Conservation (phyloP, 441 rosid genomes). For the Pelargonium fulgidum region DNA sequence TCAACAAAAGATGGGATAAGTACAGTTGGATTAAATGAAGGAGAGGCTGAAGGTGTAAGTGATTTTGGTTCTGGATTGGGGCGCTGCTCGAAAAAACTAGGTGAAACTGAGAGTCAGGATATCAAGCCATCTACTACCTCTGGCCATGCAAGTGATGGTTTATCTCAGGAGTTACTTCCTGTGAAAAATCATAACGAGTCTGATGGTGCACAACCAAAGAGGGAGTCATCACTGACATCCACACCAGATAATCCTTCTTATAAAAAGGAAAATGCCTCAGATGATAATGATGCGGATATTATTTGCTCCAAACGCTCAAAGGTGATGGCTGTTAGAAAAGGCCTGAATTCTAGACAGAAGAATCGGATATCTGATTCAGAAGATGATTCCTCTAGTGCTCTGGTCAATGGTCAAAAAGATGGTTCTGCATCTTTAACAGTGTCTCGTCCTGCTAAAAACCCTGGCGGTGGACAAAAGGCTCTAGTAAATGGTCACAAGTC, state of each 20-base stretch:
- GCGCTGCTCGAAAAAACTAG: conserved; percentile 28
- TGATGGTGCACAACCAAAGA: conserved; percentile 27
- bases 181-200: conserved; percentile 35
- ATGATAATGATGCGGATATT: conserved; percentile 29
- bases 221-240: conserved; percentile 28
- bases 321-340: conserved; percentile 2
- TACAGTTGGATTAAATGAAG: conserved; percentile 26
- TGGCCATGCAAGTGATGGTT: conserved; percentile 30
- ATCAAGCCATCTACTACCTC: conserved; percentile 35
- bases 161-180: conserved; percentile 31
- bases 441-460: conserved; percentile 5
- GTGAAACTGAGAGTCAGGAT: conserved; percentile 45
- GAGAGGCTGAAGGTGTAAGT: conserved; percentile 32
- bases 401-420: background rate
- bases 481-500: conserved; percentile 35
- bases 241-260: conserved; percentile 28
- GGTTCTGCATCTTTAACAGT: background rate
- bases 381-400: conserved; percentile 2
- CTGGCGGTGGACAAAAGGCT: conserved; percentile 33
- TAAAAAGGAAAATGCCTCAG: conserved; percentile 32
- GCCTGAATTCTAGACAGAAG: conserved; percentile 5
- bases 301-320: conserved; percentile 26
- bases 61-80: conserved; percentile 35
- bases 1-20: conserved; percentile 29
- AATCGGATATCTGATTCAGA: conserved; percentile 5